phyloP scores from a whole-genome alignment of 2,329 filamentous ascomycete genomes.

The Lachnellula willkommii region DNA sequence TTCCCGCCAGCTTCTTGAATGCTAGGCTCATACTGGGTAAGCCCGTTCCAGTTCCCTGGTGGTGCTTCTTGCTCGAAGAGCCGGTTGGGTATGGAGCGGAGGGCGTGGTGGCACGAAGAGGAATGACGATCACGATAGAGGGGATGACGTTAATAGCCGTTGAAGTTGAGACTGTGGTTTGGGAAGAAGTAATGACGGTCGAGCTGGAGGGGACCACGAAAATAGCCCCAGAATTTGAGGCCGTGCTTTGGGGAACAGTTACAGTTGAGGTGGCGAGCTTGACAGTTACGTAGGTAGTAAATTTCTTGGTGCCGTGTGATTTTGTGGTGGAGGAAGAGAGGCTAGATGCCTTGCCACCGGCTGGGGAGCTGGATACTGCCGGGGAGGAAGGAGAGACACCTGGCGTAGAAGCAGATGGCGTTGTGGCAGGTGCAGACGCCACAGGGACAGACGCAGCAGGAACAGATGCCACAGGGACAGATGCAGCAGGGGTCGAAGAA shows the following conservation, averaged over 20 bases:
- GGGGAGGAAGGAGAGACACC: neutral
- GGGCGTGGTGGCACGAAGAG: neutral
- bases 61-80: neutral
- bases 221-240: no score
- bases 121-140: neutral
- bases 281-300: neutral
- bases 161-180: no score
- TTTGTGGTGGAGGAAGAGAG: neutral
- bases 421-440: neutral
- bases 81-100: slow-evolving; percentile 1
- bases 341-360: neutral
- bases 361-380: neutral
- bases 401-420: neutral
- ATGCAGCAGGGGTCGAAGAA: neutral
- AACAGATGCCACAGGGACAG: neutral
- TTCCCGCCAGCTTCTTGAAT: neutral
- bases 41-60: neutral
- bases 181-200: no score
- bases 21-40: neutral
- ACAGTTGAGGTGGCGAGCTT: neutral
- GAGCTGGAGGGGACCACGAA: no score
- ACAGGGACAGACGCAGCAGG: neutral
- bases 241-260: neutral
- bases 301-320: neutral
- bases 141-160: neutral